Base-by-base conservation (phyloP, 1,284 basidiomycete species). In the Microbotryum lychnidis-dioicae region DNA sequence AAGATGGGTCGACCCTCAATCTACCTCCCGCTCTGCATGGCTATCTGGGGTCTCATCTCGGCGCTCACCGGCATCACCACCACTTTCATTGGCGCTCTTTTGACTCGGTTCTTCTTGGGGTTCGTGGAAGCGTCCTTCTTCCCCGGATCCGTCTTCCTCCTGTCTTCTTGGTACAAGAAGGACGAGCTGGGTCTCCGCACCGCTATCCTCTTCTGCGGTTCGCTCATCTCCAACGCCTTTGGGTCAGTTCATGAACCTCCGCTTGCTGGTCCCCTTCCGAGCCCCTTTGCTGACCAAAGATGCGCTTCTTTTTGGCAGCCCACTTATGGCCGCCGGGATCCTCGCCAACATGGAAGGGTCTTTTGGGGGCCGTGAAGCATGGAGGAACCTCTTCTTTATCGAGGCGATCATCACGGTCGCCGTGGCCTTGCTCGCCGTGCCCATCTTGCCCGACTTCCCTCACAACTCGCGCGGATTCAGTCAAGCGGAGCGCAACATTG, bases 301-400 rank as follows among this genome's bases (percentile, higher is more conserved):
- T 12, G 16, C 18, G 3, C 18, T 3, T n/a, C 6, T 16, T 9
- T n/a, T 12, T 23, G 21, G 4, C 33, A 63, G 25, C 53, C 46
- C 44, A 42, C 61, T 84, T 42, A 82, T 84, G 72, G 84, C 85
- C 12, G 85, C 84, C 20, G 85, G 84, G 3, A 85, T 89, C 57
- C 78, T 89, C 21, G 77, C 79, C 6, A 79, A 78, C 48, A 85
- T 87, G 85, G 81, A 88, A 62, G 84, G 84, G 3, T 79, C 77
- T 58, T 76, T 79, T 29, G 86, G 86, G 2, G 83, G 86, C 53
- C 84, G 86, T 50, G 75, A 82, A 31, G 86, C 84, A 5, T 89
- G 87, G 87, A 76, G 82, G 74, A 86, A 86, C 86, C 77, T 89
- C 4, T 88, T 89, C 77, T 87, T 81, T 71, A 82, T 87, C 57